Conservation (phyloP, 768 basidiomycete species). For the Russula ochroleuca region DNA sequence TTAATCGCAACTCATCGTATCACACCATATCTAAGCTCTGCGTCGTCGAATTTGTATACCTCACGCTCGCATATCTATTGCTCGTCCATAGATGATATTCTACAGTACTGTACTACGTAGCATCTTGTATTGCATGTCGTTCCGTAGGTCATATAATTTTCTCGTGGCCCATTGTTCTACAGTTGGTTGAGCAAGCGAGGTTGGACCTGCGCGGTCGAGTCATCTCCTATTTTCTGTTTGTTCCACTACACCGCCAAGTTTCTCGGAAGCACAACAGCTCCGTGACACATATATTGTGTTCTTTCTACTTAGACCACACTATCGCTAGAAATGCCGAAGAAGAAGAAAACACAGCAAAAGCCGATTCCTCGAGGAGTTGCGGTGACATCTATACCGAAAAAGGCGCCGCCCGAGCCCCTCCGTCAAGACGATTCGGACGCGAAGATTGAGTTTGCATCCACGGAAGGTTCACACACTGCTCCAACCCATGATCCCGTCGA, state of each 20-base stretch:
- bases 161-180: constrained; percentile 2
- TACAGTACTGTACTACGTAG: constrained; percentile 26
- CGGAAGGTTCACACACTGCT: neutral
- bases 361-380: constrained; percentile 72
- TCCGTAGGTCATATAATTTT: constrained; percentile 30
- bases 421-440: constrained; percentile 22
- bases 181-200: neutral
- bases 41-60: constrained; percentile 21
- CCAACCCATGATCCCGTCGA: constrained; percentile 4
- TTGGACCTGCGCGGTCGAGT: neutral
- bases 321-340: constrained; percentile 59
- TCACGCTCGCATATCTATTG: constrained; percentile 18
- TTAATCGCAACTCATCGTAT: constrained; percentile 18
- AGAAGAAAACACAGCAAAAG: constrained; percentile 80
- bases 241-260: neutral
- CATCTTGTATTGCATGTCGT: constrained; percentile 23
- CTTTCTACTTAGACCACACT: constrained; percentile 6
- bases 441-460: constrained; percentile 9
- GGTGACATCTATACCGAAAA: constrained; percentile 81
- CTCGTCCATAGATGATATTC: constrained; percentile 22
- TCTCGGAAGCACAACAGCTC: constrained; percentile 1
- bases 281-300: constrained; percentile 16
- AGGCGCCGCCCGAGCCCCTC: constrained; percentile 40
- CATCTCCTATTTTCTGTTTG: neutral
- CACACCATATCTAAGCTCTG: constrained; percentile 17